These are phyloP conservation scores for Stylosanthes scabra DNA, from an alignment of 331 rosid genomes.

Conservation along the genomic window DNA sequence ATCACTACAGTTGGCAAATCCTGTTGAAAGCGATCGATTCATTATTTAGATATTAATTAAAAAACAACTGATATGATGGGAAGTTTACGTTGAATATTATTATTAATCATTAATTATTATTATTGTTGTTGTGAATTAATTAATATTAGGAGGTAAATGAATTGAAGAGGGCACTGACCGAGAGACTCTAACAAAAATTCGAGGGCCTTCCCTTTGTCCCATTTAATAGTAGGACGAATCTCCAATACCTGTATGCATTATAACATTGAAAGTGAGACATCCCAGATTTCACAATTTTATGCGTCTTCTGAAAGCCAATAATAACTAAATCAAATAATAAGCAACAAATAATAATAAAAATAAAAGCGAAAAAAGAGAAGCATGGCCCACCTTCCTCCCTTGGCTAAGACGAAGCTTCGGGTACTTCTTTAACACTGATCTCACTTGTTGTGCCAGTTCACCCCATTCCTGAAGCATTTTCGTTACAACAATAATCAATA, in stretches of 20 bases:
- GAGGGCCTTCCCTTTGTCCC: constrained; percentile 98
- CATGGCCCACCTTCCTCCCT: constrained; percentile 85
- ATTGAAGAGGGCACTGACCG: constrained; percentile 58
- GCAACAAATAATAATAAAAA: not conserved
- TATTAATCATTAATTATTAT: not conserved
- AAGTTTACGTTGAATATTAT: too few species aligned
- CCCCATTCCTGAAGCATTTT: constrained; percentile 61
- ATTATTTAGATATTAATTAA: constrained; percentile 34
- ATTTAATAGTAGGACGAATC: constrained; percentile 94
- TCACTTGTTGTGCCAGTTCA: constrained; percentile 82
- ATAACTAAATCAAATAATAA: constrained; percentile 24
- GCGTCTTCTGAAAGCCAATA: constrained; percentile 25
- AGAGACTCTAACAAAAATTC: constrained; percentile 92
- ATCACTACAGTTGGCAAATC: constrained; percentile 78
- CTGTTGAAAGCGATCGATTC: constrained; percentile 54
- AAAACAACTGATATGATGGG: not conserved
- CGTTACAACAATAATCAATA: constrained; percentile 1
- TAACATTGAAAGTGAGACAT: constrained; percentile 49
- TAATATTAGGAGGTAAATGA: too few species aligned
- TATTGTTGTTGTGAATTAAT: too few species aligned
- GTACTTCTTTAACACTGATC: constrained; percentile 75
- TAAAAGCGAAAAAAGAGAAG: constrained; percentile 25
- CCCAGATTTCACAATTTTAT: constrained; percentile 26
- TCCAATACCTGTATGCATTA: constrained; percentile 69
- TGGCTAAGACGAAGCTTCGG: constrained; percentile 82